Percentiles rank a stretch among this genome's conserved stretches.
Conservation (phyloP, 345 rosid genomes). For the Psidium guajava region DNA sequence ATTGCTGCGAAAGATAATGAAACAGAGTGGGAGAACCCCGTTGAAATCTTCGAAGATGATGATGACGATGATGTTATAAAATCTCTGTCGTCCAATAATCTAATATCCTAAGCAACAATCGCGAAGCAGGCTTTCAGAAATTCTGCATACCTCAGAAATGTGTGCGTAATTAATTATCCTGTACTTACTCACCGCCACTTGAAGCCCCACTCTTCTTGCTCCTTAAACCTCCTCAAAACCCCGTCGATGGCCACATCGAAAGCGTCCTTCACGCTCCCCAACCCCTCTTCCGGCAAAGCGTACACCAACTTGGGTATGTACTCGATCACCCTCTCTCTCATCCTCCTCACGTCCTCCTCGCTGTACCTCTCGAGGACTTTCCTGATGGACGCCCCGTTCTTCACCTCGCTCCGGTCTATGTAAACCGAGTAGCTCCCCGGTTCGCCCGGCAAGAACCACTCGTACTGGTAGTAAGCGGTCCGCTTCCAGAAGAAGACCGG, state of each 20-base stretch:
- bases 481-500: conserved; percentile 97
- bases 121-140: background rate
- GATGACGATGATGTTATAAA: background rate
- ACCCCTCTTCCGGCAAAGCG: conserved; percentile 45
- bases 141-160: background rate
- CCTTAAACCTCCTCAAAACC: conserved; percentile 63
- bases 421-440: conserved; percentile 68
- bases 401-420: conserved; percentile 63
- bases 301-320: conserved; percentile 64
- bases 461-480: conserved; percentile 72
- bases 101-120: background rate
- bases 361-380: conserved; percentile 54
- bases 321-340: conserved; percentile 76
- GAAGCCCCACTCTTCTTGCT: conserved; percentile 49
- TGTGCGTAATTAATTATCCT: background rate
- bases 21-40: background rate
- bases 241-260: conserved; percentile 90
- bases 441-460: conserved; percentile 84
- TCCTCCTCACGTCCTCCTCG: conserved; percentile 44
- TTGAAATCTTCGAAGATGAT: background rate
- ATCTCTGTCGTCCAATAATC: background rate
- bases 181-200: conserved; percentile 43
- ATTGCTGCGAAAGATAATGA: background rate
- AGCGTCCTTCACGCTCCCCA: conserved; percentile 67
- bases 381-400: conserved; percentile 54